Evolutionary conservation across 805 yeast species (phyloP), one percentile per base, ranked within the genome.

Genomic region (Barnettozyma sp.): DNA sequence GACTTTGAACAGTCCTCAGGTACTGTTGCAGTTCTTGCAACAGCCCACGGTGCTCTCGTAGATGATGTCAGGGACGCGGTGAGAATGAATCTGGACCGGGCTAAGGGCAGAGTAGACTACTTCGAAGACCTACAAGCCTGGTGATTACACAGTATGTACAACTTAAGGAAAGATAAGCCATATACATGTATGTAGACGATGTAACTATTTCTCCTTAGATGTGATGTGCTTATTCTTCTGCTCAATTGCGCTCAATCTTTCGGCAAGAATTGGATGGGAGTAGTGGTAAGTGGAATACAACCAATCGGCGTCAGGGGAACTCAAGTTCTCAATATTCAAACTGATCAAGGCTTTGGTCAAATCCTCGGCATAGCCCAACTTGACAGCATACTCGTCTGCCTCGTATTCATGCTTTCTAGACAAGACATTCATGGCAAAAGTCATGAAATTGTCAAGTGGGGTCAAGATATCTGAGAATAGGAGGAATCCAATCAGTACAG

Each of bases 181-280:
- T 5, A 24, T 24, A 8, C 26, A 8, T 24, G 15, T 12, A 24
- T 24, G n/a, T 7, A 24, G 9, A n/a, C n/a, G n/a, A n/a, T n/a
- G n/a, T n/a, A 13, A 19, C 22, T 23, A 43, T 38, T 50, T 45
- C 31, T 41, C 44, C 37, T 52, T 50, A 11, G 39, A 20, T 4
- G 37, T 37, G 18, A 38, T 44, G 16, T 29, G 5, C 26, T 26
- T 17, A 13, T 46, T 46, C 36, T 52, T 49, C 31, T 26, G 38
- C 37, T 76, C 80, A 42, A 92, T 68, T 7, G 95, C 94, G 30
- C 65, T 56, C 49, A 92, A 70, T 66, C 99, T 79, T 66, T 92
- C 97, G 13, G 90, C 76, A 50, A 90, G 62, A 38, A 85, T 83
- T 33, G 99, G 99, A 52, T 92, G 98, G 33, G 90, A 80, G 60